Base-by-base conservation (phyloP, 2,329 filamentous ascomycete species). In the Phialophora chinensis region DNA sequence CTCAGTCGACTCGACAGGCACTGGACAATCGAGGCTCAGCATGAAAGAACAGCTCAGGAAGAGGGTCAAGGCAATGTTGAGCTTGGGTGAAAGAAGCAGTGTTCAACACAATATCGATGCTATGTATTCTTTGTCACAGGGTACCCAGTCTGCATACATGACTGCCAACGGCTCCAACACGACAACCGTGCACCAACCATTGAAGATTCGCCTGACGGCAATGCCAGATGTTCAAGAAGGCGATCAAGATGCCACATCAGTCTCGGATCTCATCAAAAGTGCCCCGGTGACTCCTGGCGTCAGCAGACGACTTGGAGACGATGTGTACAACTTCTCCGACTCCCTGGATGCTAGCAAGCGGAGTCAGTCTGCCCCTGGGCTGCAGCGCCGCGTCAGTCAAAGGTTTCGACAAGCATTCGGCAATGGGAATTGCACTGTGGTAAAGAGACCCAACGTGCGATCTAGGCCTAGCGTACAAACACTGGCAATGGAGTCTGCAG, bases 391-490 rank as follows among this genome's bases (percentile, higher is more conserved):
- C 10, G 56, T 71, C 7, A 65, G 52, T 53, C 65, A 69, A 11
- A 71, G 63, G 56, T 63, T 71, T 42, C 67, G 60, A 20, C 63
- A 66, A 42, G 58, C 67, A 7, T 68, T 71, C 27, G 61, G 60
- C 31, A 66, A 68, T 44, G 61, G 57, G 10, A 65, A 68, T 44
- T 62, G 68, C 47, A 73, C 71, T n/a, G 68, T 72, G n/a, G 66
- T 73, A 27, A 53, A 60, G 29, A 65, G 69, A 50, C 50, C 70
- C 23, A 66, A 70, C 20, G 38, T 69, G 25, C 59, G 68, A 17
- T 65, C 68, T 33, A 67, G 71, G 35, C 71, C 66, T 12, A 73
- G 71, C 59, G 54, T 72, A 35, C 67, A 73, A 29, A 68, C 69
- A 5, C 60, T 70, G 12, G 50, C 62, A 25, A 31, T 29, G 20